Conservation (phyloP, 345 rosid genomes). For the Citrus sinensis region DNA sequence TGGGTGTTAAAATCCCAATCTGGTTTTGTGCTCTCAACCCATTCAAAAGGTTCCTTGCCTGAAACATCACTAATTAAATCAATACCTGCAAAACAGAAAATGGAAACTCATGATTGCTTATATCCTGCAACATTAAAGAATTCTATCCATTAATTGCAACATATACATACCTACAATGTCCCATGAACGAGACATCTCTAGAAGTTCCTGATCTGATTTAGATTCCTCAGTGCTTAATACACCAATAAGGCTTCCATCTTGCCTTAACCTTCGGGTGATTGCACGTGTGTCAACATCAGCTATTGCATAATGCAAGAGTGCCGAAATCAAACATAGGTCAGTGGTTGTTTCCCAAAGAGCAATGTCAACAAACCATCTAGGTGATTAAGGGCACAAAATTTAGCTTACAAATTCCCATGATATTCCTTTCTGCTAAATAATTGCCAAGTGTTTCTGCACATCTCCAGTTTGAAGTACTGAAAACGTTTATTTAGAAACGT, state of each 20-base stretch:
- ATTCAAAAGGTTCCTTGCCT: conserved; percentile 71
- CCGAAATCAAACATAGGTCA: conserved; percentile 7
- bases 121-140: neutral
- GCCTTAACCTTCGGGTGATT: conserved; percentile 86
- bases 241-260: conserved; percentile 97
- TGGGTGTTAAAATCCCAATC: conserved; percentile 77
- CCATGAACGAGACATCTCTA: conserved; percentile 85
- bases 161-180: conserved; percentile 65
- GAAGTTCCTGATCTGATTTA: conserved; percentile 74
- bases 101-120: neutral
- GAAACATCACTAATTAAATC: conserved; percentile 89
- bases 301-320: conserved; percentile 22
- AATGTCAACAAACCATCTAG: neutral
- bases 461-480: conserved; percentile 94
- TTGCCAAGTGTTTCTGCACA: conserved; percentile 71
- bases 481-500: neutral
- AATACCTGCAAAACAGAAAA: conserved; percentile 47
- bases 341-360: neutral
- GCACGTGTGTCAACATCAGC: conserved; percentile 98
- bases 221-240: conserved; percentile 81
- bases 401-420: conserved; percentile 86
- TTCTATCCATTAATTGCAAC: neutral
- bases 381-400: neutral
- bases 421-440: conserved; percentile 79
- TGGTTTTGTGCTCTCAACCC: conserved; percentile 64